Conservation (phyloP, 495 filamentous ascomycete species). For the Xylaria cubensis region DNA sequence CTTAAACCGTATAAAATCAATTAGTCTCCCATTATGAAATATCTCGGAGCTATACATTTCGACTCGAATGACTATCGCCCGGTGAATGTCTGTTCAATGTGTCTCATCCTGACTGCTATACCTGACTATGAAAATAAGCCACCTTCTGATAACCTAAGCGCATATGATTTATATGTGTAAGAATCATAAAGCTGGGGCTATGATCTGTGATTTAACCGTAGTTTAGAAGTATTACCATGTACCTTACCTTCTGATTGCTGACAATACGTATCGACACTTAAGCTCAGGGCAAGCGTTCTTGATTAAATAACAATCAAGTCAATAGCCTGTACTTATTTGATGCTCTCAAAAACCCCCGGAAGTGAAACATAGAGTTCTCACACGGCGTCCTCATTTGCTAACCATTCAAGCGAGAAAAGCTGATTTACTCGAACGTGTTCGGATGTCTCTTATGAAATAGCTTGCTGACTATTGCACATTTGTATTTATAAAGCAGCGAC, state of each 20-base stretch:
- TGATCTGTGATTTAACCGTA: neutral
- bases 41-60: neutral
- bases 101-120: neutral
- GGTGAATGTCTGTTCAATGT: neutral
- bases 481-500: neutral
- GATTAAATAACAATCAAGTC: neutral
- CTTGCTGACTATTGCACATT: neutral
- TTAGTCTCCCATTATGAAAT: neutral
- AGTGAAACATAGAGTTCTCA: neutral
- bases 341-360: too few species aligned
- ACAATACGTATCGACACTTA: neutral
- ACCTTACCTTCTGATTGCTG: neutral
- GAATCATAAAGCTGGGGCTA: neutral
- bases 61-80: neutral
- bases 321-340: neutral
- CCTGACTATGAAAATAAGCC: neutral
- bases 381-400: neutral
- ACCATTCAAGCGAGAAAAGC: neutral
- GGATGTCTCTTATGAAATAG: neutral
- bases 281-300: neutral
- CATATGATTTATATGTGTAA: neutral
- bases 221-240: neutral
- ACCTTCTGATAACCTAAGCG: neutral
- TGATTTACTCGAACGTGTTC: too few species aligned
- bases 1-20: neutral